Evolutionary conservation across 2,329 filamentous ascomycete species (phyloP), one percentile per base, ranked within the genome.

Genomic region (Diaporthe batatas): DNA sequence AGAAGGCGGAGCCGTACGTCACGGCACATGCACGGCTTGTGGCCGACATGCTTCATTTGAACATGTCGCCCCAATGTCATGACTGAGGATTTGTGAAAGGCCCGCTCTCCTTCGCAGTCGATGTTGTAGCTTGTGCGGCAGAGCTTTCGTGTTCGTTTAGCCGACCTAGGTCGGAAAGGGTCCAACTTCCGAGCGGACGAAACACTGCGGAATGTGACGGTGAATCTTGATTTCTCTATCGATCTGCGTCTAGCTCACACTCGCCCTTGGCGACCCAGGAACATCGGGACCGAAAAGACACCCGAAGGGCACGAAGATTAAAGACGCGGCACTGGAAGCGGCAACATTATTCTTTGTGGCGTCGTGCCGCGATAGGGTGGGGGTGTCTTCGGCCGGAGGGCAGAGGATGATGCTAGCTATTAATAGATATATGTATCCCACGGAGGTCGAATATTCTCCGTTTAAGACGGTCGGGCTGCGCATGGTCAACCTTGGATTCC

Each of bases 21-120:
- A 67, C 62, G 62, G 62, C 68, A 70, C 68, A 70, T 67, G 62
- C 47, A 62, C 68, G 68, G 68, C 55, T 57, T 70, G 55, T 70
- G 68, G 47, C 68, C 68, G 68, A 70, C 68, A 36, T 21, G 47
- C n/a, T 29, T 53, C 36, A 8, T 44, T 57, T 36, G 42, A 29
- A 8, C 18, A 16, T 34, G 53, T 36, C 53, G 32, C 32, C 62
- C 62, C 29, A 51, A 25, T 23, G 23, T 29, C 32, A 39, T 53
- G 44, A 67, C n/a, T 53, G 62, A 39, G 47, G 14, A 10, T 47
- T 29, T 16, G 32, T 49, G 47, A 21, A 21, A 29, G 47, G 36
- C 53, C 44, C 32, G 25, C 47, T 51, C 12, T 25, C 44, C 51
- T 39, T 25, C 32, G 8, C 62, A 32, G 23, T 36, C 32, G n/a